Conservation (phyloP, 768 basidiomycete species). For the Kwoniella sp. region DNA sequence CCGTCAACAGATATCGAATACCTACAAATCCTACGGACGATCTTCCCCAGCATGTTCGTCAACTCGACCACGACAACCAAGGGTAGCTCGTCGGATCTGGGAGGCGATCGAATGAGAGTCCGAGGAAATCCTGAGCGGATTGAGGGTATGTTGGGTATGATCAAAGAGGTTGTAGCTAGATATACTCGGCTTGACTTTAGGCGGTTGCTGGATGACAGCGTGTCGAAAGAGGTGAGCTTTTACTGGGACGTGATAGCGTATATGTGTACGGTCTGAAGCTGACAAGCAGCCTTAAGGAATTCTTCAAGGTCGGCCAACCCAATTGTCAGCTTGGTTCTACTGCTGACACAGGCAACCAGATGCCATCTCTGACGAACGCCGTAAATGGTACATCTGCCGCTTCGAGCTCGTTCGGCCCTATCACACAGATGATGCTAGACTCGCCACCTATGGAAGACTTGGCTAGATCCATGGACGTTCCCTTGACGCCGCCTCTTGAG, state of each 20-base stretch:
- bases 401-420: neutral
- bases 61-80: neutral
- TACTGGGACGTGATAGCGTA: no score
- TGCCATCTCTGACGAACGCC: no score
- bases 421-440: constrained; percentile 8
- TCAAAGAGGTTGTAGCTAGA: constrained; percentile 33
- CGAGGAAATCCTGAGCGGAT: constrained; percentile 18
- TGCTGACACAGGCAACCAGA: no score
- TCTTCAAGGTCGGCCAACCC: no score
- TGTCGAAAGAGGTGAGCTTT: neutral
- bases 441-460: neutral
- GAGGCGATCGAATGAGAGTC: constrained; percentile 10
- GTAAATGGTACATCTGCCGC: neutral
- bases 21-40: constrained; percentile 27
- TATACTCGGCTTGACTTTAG: constrained; percentile 29
- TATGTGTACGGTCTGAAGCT: no score
- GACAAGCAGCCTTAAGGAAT: no score
- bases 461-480: neutral
- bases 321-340: no score
- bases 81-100: constrained; percentile 67
- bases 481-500: neutral
- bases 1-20: constrained; percentile 57
- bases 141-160: constrained; percentile 29
- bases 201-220: constrained; percentile 4
- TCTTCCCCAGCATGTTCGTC: neutral